Conservation (phyloP, 2,329 filamentous ascomycete species). For the Metarhizium rileyi region DNA sequence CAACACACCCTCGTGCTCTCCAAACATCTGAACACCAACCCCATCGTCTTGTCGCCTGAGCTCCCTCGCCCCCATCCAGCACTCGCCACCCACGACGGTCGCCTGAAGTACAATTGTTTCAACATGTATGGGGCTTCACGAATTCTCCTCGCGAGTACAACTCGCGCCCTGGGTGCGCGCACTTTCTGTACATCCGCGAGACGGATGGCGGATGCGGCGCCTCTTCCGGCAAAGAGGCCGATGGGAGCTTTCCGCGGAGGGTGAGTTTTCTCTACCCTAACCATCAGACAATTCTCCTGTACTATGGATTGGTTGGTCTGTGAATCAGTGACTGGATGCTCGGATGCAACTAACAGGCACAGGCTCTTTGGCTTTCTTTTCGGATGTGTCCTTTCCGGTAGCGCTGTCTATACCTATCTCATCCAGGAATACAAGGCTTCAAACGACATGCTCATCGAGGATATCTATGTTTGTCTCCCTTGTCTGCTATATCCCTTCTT, state of each 20-base stretch:
- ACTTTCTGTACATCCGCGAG: slow-evolving; percentile 43
- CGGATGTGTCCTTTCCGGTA: slow-evolving; percentile 69
- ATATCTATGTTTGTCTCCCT: slow-evolving; percentile 76
- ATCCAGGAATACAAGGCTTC: slow-evolving; percentile 87
- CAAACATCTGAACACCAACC: background rate
- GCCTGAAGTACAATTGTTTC: background rate
- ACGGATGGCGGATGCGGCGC: slow-evolving; percentile 32
- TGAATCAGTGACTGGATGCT: too few relatives aligned
- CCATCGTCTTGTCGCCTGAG: background rate
- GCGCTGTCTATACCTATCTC: slow-evolving; percentile 83
- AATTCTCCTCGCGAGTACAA: slow-evolving; percentile 29
- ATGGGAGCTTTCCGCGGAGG: slow-evolving; percentile 53
- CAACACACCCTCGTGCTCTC: background rate
- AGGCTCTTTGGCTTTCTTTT: slow-evolving; percentile 89
- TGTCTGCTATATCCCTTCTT: background rate
- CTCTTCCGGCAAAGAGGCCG: slow-evolving; percentile 47
- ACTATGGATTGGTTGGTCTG: too few relatives aligned
- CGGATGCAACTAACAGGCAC: background rate
- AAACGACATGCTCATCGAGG: slow-evolving; percentile 87
- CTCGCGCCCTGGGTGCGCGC: slow-evolving; percentile 26
- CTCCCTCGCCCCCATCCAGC: background rate
- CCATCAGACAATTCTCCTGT: too few relatives aligned
- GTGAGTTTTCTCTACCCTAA: slow-evolving; percentile 29
- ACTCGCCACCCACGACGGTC: background rate
- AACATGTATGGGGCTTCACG: slow-evolving; percentile 35